phyloP scores from a whole-genome alignment of 2,329 filamentous ascomycete genomes.

The Penicillium sp. region DNA sequence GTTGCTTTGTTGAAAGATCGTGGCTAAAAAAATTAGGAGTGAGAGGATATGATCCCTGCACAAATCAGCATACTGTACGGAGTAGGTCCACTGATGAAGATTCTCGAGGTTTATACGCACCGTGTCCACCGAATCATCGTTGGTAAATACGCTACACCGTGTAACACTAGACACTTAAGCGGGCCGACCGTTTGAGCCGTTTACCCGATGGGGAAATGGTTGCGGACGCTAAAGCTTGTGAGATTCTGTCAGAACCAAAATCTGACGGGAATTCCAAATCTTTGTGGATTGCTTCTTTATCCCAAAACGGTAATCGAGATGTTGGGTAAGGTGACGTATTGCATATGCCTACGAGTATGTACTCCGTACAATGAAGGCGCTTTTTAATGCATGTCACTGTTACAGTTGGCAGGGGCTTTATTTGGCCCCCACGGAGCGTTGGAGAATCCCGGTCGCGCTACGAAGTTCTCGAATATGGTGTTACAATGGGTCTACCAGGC shows the following conservation, averaged over 20 bases:
- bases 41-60: not conserved
- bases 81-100: not conserved
- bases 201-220: not conserved
- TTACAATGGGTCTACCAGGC: not conserved
- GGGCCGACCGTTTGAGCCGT: not conserved
- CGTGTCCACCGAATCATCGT: not conserved
- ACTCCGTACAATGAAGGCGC: not conserved
- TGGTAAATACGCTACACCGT: not conserved
- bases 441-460: not conserved
- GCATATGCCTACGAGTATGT: not conserved
- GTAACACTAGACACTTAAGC: too few species aligned
- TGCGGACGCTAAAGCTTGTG: not conserved
- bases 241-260: not conserved
- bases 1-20: not conserved
- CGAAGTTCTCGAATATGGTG: not conserved
- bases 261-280: not conserved
- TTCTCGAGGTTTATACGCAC: too few species aligned
- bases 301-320: not conserved
- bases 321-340: not conserved
- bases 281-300: not conserved
- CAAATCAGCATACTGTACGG: not conserved
- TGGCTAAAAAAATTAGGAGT: not conserved
- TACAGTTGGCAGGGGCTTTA: not conserved
- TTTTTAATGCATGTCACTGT: not conserved
- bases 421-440: constrained; percentile 2